Evolutionary conservation across 495 filamentous ascomycete species (phyloP), one percentile per base, ranked within the genome.

Genomic region (Penicillium argentinense): DNA sequence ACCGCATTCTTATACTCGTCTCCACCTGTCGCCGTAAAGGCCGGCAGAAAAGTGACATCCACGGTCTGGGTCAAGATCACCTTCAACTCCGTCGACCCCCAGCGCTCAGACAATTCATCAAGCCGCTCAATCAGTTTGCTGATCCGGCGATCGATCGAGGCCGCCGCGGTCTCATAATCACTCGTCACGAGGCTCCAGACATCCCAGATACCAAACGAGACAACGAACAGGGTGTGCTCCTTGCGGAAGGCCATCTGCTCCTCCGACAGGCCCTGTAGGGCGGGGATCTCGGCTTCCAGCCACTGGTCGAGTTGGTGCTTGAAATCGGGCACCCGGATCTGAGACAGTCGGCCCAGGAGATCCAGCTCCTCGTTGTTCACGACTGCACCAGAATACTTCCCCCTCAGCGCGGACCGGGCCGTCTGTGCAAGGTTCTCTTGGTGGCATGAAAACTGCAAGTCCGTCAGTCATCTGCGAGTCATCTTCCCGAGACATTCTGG

Each of bases 171-270:
- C 17, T 51, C 48, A 39, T 65, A 62, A 38, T 62, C 59, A 42
- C 65, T 66, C 4, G 54, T 53, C 19, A 71, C 60, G 16, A 74
- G 59, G 33, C 70, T 70, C 75, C 74, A 80, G 28, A 79, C 42
- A 50, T 78, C 77, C 66, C 73, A 79, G 17, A 78, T 54, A 4
- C 73, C 70, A 47, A 78, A 80, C 21, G 71, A 73, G 4, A 78
- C 53, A 7, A 64, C 63, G 29, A 77, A 63, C 16, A 70, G 59
- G 14, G 68, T 69, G 16, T 54, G 50, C 14, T 75, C 57, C 36
- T 64, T 53, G 12, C 62, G 63, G 13, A 34, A 47, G 30, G 41
- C 40, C 27, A 64, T 39, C 7, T 52, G 39, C n/a, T 62, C 58
- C 13, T 43, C 56, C 11, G 53, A 45, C 16, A 72, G 33, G 0